Evolutionary conservation across 192 early-diverging fungal species (phyloP).

Genomic region (Neocallimastix lanati): DNA sequence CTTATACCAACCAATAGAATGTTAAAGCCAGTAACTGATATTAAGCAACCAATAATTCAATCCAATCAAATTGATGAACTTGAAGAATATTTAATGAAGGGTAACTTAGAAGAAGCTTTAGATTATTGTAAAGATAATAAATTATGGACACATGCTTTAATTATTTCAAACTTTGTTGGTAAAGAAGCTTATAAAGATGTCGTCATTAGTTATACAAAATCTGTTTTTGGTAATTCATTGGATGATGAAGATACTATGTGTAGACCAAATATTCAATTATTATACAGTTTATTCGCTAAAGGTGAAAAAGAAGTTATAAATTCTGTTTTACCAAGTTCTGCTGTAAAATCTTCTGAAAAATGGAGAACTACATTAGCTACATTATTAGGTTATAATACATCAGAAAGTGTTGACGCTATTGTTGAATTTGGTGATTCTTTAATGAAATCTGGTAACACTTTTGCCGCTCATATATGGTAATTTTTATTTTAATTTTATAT

Average conservation of each 20-base stretch:
- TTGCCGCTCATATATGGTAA: slow-evolving; percentile 72
- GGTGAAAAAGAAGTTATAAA: neutral
- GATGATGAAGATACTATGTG: neutral
- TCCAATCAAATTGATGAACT: neutral
- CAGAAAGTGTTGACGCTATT: neutral
- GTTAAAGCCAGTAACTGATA: neutral
- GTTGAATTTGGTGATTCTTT: slow-evolving; percentile 10
- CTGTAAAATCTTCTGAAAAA: neutral
- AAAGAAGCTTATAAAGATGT: slow-evolving; percentile 67
- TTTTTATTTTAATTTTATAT: no score
- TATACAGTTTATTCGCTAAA: neutral
- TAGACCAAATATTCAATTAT: neutral
- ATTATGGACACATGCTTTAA: slow-evolving; percentile 78
- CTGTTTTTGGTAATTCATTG: neutral
- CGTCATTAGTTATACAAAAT: slow-evolving; percentile 13
- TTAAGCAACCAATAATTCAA: neutral
- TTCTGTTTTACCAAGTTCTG: neutral
- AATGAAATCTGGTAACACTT: slow-evolving; percentile 19
- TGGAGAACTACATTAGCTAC: neutral
- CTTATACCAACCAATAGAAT: neutral
- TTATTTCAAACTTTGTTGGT: slow-evolving; percentile 72
- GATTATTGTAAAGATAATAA: slow-evolving; percentile 3
- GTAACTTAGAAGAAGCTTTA: neutral
- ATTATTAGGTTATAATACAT: neutral
- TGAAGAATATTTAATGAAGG: neutral